These are phyloP conservation scores for Colletotrichum chrysophilum DNA, from an alignment of 2,329 filamentous ascomycete genomes.

Conservation along the genomic window DNA sequence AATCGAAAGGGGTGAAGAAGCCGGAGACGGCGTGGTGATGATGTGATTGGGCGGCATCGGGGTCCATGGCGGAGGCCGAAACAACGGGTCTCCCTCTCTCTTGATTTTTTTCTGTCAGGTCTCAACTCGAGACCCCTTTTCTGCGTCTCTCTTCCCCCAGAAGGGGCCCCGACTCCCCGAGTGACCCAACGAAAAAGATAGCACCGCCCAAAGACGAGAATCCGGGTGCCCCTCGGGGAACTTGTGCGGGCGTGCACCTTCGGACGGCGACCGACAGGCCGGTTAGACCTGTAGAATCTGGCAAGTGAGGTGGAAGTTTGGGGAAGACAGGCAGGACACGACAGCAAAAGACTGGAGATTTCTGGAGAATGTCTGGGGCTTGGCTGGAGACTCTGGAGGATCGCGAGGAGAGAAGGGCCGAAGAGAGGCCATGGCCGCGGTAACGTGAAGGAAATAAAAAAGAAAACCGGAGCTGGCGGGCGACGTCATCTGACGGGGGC, in stretches of 20 bases:
- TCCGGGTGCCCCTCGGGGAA: constrained; percentile 17
- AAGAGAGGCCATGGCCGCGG: constrained; percentile 2
- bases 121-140: neutral
- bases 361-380: constrained; percentile 19
- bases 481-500: constrained; percentile 8
- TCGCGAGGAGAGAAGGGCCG: constrained; percentile 14
- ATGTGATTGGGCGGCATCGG: neutral
- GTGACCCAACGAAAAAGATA: neutral
- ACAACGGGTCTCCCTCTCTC: neutral
- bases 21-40: neutral
- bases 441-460: neutral
- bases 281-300: constrained; percentile 11
- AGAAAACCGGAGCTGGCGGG: neutral
- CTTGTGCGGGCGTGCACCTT: neutral
- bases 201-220: neutral
- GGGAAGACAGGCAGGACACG: neutral
- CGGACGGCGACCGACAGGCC: constrained; percentile 17
- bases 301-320: neutral
- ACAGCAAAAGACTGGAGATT: constrained; percentile 8
- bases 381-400: constrained; percentile 8
- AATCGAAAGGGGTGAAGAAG: neutral
- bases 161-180: constrained; percentile 1
- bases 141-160: neutral
- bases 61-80: neutral
- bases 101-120: neutral